Base-by-base conservation (phyloP, 768 basidiomycete genomes). In the Russula vinacea region DNA sequence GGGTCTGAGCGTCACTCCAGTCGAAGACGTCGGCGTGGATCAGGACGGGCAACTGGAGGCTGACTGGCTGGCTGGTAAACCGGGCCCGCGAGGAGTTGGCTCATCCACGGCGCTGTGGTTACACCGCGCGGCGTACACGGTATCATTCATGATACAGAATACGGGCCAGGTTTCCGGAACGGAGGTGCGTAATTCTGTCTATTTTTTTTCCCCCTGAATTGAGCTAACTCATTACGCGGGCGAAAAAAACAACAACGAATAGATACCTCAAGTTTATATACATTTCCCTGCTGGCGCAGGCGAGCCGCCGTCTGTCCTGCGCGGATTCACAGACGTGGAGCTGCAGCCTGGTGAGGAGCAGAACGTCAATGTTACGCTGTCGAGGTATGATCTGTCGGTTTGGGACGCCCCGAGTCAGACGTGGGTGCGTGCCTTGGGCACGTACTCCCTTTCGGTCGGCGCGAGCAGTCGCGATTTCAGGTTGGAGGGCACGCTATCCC, bases 191-290 rank as follows among this genome's bases (percentile, higher is more conserved):
- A 5, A 6, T 26, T 2, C 24, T 16, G 10, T 26, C 13, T 22
- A 3, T 49, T 24, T 26, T 49, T 11, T 7, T 35, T 4, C 26
- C 16, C 16, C 14, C 5, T 8, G 22, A 16, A 49, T 26, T 10
- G 47, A 24, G 11, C 19, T n/a, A 14, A 4, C 13, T 24, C 5
- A 26, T 45, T 35, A 7, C 10, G 10, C 19, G 19, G 8, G 19
- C 7, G 9, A 49, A 49, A 49, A 49, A 5, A 3, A 9, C 2
- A 29, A 29, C n/a, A n/a, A n/a, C n/a, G 3, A 10, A 14, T 67
- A 89, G 84, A 84, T 86, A 52, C 84, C 89, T 11, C 90, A 92
- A 77, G 73, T 92, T 19, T 93, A 92, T 74, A 33, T 92, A 32
- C 82, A 88, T 72, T 83, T 86, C 77, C 87, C 88, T 0, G 58